Conservation (phyloP, 805 yeast genomes). For the Sungouiozyma ichnusensis region DNA sequence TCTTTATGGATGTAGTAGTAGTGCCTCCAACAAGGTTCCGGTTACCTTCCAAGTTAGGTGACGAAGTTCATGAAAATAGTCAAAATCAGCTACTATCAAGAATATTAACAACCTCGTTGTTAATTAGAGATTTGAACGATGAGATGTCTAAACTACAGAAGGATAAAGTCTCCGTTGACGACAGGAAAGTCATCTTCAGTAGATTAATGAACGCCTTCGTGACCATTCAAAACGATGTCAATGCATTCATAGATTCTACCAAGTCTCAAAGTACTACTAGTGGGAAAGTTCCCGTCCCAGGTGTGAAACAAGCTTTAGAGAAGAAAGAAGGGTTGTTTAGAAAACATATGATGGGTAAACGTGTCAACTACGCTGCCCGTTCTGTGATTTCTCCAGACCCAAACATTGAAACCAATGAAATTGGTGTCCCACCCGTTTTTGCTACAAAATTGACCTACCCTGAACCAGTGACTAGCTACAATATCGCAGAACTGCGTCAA, state of each 20-base stretch:
- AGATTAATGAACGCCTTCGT: slow-evolving; percentile 94
- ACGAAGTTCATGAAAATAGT: slow-evolving; percentile 87
- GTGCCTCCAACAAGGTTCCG: slow-evolving; percentile 97
- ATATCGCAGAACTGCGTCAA: slow-evolving; percentile 80
- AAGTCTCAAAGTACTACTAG: slow-evolving; percentile 71
- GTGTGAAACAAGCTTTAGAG: slow-evolving; percentile 94
- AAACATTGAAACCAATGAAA: slow-evolving; percentile 91
- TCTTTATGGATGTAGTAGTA: slow-evolving; percentile 76
- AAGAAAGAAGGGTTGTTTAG: slow-evolving; percentile 97
- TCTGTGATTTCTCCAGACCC: slow-evolving; percentile 99
- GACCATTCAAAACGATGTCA: slow-evolving; percentile 88
- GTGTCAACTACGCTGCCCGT: slow-evolving; percentile 98
- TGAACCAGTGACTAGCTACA: slow-evolving; percentile 92
- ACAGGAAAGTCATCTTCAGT: slow-evolving; percentile 68
- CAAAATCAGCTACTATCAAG: slow-evolving; percentile 82
- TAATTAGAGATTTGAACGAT: slow-evolving; percentile 83
- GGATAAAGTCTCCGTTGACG: slow-evolving; percentile 52
- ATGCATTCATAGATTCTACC: slow-evolving; percentile 84
- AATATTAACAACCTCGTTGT: slow-evolving; percentile 65
- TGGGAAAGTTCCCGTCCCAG: slow-evolving; percentile 68
- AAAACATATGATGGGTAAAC: slow-evolving; percentile 99
- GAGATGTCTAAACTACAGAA: slow-evolving; percentile 56
- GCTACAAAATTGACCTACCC: slow-evolving; percentile 94
- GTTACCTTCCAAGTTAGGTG: slow-evolving; percentile 93
- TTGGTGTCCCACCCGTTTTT: slow-evolving; percentile 98